Percentiles rank a stretch among this genome's conserved stretches.
Evolutionary conservation across 495 filamentous ascomycete species (phyloP).

Genomic region (Oidiodendron maius): DNA sequence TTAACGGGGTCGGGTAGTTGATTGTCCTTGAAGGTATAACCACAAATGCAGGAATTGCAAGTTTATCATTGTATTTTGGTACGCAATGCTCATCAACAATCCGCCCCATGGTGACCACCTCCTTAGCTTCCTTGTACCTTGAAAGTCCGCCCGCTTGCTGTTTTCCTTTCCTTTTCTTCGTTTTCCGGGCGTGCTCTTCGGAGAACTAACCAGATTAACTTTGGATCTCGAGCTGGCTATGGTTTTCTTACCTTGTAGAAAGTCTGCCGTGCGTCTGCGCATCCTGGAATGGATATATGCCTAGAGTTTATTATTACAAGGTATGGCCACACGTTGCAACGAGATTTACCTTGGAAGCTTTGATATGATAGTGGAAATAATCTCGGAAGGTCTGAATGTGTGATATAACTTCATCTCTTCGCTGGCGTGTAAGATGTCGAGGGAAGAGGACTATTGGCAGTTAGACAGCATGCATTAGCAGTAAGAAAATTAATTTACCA

Average conservation of each 20-base stretch:
- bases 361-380: slow-evolving; percentile 99
- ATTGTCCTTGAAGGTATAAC: too few relatives aligned
- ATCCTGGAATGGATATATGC: slow-evolving; percentile 98
- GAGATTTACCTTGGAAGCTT: slow-evolving; percentile 76
- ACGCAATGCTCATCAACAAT: slow-evolving; percentile 2
- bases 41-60: too few relatives aligned
- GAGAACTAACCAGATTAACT: slow-evolving; percentile 49
- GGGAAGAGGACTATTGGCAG: slow-evolving; percentile 77
- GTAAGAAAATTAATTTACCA: slow-evolving; percentile 48
- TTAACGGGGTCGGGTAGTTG: too few relatives aligned
- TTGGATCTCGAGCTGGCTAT: background rate
- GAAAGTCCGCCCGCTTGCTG: slow-evolving; percentile 93
- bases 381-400: slow-evolving; percentile 99
- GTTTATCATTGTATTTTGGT: slow-evolving; percentile 5
- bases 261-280: slow-evolving; percentile 94
- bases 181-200: slow-evolving; percentile 88
- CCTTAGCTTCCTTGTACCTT: slow-evolving; percentile 23
- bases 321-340: background rate
- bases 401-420: slow-evolving; percentile 89
- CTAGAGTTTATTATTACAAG: slow-evolving; percentile 28
- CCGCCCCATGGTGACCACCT: background rate
- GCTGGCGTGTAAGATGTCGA: slow-evolving; percentile 82
- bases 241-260: slow-evolving; percentile 90
- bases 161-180: slow-evolving; percentile 98
- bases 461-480: background rate